phyloP scores from a whole-genome alignment of 805 yeast species.

The Wickerhamia fluorescens region DNA sequence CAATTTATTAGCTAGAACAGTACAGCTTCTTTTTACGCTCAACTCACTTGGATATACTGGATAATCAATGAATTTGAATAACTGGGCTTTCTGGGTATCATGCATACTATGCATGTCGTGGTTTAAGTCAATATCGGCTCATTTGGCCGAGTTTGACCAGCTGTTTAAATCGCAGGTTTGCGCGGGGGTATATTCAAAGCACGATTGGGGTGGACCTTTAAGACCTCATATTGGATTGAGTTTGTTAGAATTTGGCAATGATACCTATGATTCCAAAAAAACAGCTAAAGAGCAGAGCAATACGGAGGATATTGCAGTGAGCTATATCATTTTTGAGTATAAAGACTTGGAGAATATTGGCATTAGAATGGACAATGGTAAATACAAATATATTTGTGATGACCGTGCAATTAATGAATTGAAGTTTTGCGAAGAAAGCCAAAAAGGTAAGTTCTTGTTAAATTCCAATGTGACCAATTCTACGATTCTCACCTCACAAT shows the following conservation, averaged over 20 bases:
- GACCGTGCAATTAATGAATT: conserved; percentile 51
- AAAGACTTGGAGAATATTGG: conserved; percentile 71
- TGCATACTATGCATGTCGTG: no score
- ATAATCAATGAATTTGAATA: no score
- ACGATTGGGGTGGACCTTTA: conserved; percentile 78
- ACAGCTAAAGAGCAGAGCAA: conserved; percentile 16
- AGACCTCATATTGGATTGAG: conserved; percentile 44
- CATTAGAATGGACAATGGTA: conserved; percentile 34
- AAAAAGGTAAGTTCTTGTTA: conserved; percentile 60
- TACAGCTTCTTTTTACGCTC: no score
- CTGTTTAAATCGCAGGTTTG: conserved; percentile 79
- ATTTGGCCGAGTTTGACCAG: no score
- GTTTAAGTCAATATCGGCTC: no score
- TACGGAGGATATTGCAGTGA: conserved; percentile 38
- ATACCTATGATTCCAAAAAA: conserved; percentile 19
- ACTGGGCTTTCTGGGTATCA: no score
- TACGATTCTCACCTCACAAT: conserved; percentile 48
- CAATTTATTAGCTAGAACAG: no score
- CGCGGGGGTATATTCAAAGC: conserved; percentile 81
- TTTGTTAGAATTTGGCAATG: conserved; percentile 20
- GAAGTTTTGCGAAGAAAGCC: conserved; percentile 42
- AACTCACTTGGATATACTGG: no score
- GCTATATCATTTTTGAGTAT: conserved; percentile 78
- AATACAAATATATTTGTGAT: conserved; percentile 65
- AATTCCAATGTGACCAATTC: conserved; percentile 39